phyloP scores from a whole-genome alignment of 2,329 filamentous ascomycete species.

The Claviceps paspali region DNA sequence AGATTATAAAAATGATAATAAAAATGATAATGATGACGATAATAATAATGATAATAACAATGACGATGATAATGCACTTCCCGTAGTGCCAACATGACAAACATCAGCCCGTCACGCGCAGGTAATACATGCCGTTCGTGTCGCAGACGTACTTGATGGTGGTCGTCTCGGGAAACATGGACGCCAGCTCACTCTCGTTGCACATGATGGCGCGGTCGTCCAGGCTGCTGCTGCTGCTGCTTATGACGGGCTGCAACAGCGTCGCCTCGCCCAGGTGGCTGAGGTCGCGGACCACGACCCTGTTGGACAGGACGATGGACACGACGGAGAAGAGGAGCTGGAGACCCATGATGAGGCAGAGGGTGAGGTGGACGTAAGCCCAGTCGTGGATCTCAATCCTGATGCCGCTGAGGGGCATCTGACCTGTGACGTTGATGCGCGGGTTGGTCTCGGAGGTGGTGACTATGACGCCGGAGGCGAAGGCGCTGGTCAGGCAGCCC shows the following conservation, averaged over 20 bases:
- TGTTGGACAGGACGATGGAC: constrained; percentile 12
- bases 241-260: constrained; percentile 9
- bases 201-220: constrained; percentile 8
- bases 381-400: constrained; percentile 18
- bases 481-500: constrained; percentile 20
- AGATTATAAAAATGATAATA: too few species aligned
- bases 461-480: constrained; percentile 21
- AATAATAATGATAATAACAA: too few species aligned
- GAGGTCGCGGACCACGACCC: constrained; percentile 14
- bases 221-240: constrained; percentile 6
- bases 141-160: constrained; percentile 5
- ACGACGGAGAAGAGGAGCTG: constrained; percentile 15
- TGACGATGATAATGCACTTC: too few species aligned
- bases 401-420: constrained; percentile 17
- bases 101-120: constrained; percentile 1
- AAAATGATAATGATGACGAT: too few species aligned
- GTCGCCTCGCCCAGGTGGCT: constrained; percentile 10
- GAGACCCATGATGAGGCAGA: constrained; percentile 16
- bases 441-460: constrained; percentile 17
- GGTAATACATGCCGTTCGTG: constrained; percentile 4
- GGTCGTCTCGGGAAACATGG: constrained; percentile 3
- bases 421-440: constrained; percentile 12
- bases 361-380: constrained; percentile 16
- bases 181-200: constrained; percentile 8
- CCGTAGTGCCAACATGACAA: too few species aligned